Conservation (phyloP, 768 basidiomycete species). For the Artomyces pyxidatus region DNA sequence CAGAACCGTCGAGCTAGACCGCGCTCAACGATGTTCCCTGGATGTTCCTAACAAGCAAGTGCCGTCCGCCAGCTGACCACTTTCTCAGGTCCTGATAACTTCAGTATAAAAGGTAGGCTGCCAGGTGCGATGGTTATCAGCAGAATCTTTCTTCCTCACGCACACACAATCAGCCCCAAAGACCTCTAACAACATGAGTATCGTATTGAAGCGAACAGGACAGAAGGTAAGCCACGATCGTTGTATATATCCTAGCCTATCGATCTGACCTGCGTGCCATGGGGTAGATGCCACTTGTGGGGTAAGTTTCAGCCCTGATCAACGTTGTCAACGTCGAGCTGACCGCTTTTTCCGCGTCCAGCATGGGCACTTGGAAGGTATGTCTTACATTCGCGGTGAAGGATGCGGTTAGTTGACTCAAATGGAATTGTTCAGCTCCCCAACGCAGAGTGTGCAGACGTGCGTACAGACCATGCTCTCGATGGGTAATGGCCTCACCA, state of each 20-base stretch:
- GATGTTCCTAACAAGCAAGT: too few relatives aligned
- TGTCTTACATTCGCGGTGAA: too few relatives aligned
- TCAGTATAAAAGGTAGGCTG: too few relatives aligned
- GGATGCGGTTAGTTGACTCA: too few relatives aligned
- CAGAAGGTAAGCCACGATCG: conserved; percentile 36
- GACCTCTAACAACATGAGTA: conserved; percentile 35
- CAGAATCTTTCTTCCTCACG: conserved; percentile 10
- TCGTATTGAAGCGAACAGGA: conserved; percentile 51
- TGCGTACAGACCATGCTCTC: conserved; percentile 17
- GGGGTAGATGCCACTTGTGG: conserved; percentile 60
- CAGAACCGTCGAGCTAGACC: too few relatives aligned
- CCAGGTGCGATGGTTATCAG: too few relatives aligned
- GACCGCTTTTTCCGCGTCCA: too few relatives aligned
- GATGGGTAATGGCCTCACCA: conserved; percentile 1
- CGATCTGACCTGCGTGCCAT: conserved; percentile 2
- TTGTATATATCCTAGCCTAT: background rate
- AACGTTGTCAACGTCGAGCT: too few relatives aligned
- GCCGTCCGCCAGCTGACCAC: too few relatives aligned
- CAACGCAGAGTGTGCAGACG: conserved; percentile 52
- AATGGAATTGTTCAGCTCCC: conserved; percentile 35
- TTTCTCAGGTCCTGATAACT: too few relatives aligned
- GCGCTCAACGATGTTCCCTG: too few relatives aligned
- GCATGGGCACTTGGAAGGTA: conserved; percentile 72
- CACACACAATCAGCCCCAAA: conserved; percentile 10
- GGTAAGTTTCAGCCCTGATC: conserved; percentile 42